phyloP scores from a whole-genome alignment of 805 yeast species.

The Wickerhamiella domercqiae region DNA sequence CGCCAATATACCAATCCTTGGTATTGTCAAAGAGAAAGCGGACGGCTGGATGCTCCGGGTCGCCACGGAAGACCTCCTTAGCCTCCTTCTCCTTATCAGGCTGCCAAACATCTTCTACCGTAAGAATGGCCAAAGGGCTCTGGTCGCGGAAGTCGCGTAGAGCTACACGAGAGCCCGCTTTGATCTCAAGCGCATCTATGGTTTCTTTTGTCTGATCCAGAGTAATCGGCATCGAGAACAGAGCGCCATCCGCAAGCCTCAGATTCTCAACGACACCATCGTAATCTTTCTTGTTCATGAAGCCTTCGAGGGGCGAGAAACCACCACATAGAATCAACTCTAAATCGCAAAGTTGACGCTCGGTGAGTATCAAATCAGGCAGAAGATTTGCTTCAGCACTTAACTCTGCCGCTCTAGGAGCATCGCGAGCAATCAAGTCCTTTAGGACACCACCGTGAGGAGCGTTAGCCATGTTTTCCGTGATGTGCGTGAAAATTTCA shows the following conservation, averaged over 20 bases:
- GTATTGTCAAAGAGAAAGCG: conserved; percentile 55
- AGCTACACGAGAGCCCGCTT: conserved; percentile 47
- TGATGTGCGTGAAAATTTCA: neutral
- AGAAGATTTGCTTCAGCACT: conserved; percentile 41
- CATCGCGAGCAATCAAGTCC: conserved; percentile 75
- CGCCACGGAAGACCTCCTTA: conserved; percentile 80
- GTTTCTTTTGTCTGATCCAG: conserved; percentile 51
- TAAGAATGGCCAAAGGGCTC: conserved; percentile 62
- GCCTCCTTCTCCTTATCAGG: conserved; percentile 78
- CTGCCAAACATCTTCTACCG: conserved; percentile 60
- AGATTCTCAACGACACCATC: conserved; percentile 47
- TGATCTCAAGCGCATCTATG: conserved; percentile 28
- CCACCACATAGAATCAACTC: conserved; percentile 90
- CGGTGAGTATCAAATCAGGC: conserved; percentile 39
- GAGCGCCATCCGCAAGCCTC: conserved; percentile 58
- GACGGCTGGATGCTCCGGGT: conserved; percentile 91
- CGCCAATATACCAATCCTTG: conserved; percentile 80
- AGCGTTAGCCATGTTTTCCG: conserved; percentile 28
- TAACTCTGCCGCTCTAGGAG: conserved; percentile 38
- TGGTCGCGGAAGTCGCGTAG: conserved; percentile 74
- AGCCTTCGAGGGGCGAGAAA: conserved; percentile 72
- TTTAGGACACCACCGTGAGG: conserved; percentile 91
- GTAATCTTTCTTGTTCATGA: conserved; percentile 54
- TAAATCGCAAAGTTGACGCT: conserved; percentile 83
- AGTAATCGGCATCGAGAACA: conserved; percentile 90